Conservation (phyloP, 768 basidiomycete genomes). For the Lactarius hengduanensis region DNA sequence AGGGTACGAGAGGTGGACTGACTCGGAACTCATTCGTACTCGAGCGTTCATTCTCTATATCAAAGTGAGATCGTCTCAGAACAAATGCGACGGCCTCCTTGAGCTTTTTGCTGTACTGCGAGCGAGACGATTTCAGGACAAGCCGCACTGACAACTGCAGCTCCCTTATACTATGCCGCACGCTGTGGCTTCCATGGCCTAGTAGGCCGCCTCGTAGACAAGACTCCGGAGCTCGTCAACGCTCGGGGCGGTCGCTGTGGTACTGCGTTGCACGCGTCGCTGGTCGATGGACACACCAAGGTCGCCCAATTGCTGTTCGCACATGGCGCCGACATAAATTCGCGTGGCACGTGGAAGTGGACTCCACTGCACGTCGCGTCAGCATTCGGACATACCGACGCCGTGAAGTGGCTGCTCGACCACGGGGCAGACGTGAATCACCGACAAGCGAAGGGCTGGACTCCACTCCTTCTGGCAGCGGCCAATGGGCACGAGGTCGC, state of each 20-base stretch:
- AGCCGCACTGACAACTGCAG: not conserved
- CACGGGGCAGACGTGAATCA: not conserved
- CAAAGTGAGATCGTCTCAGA: constrained; percentile 83
- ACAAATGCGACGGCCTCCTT: constrained; percentile 84
- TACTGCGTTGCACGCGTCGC: not conserved
- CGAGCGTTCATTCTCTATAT: constrained; percentile 71
- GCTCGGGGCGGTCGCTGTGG: not conserved
- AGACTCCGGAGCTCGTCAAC: not conserved
- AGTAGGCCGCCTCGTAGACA: not conserved
- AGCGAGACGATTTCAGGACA: constrained; percentile 73
- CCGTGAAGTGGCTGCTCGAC: not conserved
- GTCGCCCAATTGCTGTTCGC: not conserved
- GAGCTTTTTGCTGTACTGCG: constrained; percentile 70
- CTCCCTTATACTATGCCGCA: not conserved
- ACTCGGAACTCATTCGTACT: constrained; percentile 85
- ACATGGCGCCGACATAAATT: not conserved
- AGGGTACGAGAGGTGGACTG: not conserved
- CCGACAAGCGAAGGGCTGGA: not conserved
- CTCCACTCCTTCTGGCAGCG: not conserved
- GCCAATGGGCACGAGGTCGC: not conserved
- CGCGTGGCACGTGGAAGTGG: not conserved
- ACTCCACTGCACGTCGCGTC: not conserved
- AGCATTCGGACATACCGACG: not conserved
- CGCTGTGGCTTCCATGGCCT: not conserved
- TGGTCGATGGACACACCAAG: not conserved